Percentiles rank a stretch among this genome's conserved stretches.
These are phyloP conservation scores for Ustilago hordei DNA, from an alignment of 1,284 basidiomycete genomes.

Conservation along the genomic window DNA sequence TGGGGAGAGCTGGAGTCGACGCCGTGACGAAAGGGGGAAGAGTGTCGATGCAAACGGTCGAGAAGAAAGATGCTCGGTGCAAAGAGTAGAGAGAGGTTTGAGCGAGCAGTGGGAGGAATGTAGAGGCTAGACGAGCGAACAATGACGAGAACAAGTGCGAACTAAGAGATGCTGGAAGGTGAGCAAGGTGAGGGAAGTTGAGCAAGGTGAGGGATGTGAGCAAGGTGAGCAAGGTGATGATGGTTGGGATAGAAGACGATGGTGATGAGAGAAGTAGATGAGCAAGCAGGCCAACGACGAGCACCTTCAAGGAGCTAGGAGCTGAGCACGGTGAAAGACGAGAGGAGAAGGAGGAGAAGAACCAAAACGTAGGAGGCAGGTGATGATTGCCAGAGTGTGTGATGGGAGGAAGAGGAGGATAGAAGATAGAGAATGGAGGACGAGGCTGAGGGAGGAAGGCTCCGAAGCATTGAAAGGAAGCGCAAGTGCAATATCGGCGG, in stretches of 20 bases:
- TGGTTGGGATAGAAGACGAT: slow-evolving; percentile 1
- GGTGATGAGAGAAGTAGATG: background rate
- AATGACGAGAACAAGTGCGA: background rate
- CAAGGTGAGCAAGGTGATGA: background rate
- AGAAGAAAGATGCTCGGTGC: background rate
- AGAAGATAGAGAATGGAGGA: background rate
- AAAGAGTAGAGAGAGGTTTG: slow-evolving; percentile 12
- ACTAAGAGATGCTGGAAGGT: background rate
- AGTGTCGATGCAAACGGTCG: slow-evolving; percentile 33
- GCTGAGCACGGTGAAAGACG: background rate
- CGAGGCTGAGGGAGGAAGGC: slow-evolving; percentile 5
- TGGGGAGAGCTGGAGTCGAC: background rate
- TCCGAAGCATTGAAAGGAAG: background rate
- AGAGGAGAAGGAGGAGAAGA: background rate
- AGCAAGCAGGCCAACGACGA: background rate
- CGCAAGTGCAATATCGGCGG: background rate
- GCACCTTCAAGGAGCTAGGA: slow-evolving; percentile 26
- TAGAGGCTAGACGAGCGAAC: background rate
- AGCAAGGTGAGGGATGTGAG: background rate
- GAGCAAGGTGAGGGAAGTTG: background rate
- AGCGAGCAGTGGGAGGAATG: background rate
- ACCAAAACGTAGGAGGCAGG: background rate
- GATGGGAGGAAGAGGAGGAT: background rate
- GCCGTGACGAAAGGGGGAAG: background rate
- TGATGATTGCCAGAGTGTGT: background rate